These are phyloP conservation scores for Paratinospora sagittata DNA, from an alignment of 164 flowering plant genomes.

Conservation along the genomic window DNA sequence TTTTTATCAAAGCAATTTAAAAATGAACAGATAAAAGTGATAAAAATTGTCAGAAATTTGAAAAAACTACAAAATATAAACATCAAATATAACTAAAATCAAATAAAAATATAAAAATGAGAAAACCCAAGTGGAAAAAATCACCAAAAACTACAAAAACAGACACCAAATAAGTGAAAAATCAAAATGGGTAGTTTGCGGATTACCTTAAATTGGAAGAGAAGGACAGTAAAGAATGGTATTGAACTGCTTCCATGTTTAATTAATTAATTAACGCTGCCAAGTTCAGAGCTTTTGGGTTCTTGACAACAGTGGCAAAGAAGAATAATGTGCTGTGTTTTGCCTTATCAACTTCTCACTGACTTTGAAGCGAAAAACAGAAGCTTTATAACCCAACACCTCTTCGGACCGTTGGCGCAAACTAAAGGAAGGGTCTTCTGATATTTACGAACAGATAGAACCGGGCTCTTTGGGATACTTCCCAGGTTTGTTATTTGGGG, in stretches of 20 bases:
- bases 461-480: too few species aligned
- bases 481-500: too few species aligned
- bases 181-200: neutral
- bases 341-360: conserved; percentile 11
- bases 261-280: neutral
- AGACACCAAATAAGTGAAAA: neutral
- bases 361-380: neutral
- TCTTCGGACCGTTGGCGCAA: too few species aligned
- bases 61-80: too few species aligned
- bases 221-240: conserved; percentile 23
- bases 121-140: neutral
- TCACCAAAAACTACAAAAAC: neutral
- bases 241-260: conserved; percentile 26
- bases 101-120: neutral
- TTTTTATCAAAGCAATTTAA: neutral
- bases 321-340: neutral
- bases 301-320: neutral
- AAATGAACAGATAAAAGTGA: neutral
- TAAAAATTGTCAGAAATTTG: too few species aligned
- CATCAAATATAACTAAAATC: neutral
- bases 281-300: neutral
- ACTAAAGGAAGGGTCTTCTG: too few species aligned
- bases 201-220: conserved; percentile 25
- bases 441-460: too few species aligned
- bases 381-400: too few species aligned